Evolutionary conservation across 2,329 filamentous ascomycete genomes (phyloP), one percentile per base, ranked within the genome.

Genomic region (Fusarium bactridioides): DNA sequence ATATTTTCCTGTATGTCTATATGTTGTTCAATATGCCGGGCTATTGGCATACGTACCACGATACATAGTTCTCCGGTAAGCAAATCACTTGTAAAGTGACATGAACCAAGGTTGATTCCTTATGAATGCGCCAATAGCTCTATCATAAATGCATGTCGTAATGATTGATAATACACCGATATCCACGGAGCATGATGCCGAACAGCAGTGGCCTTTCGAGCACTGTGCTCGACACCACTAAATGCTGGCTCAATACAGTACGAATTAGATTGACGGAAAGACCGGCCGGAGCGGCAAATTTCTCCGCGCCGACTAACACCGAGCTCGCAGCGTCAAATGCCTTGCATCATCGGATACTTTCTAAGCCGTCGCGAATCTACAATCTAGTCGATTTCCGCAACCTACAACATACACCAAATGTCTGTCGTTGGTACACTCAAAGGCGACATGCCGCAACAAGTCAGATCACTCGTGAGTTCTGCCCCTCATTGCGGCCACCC

Each of bases 361-460:
- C 61, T 68, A 69, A 61, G 56, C 57, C 48, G 70, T 74, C 73
- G 74, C 73, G 54, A 77, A 65, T 64, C 65, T 74, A 59, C 64
- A 65, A 33, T 55, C 43, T 57, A 47, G 57, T 50, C 65, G 59
- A 50, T 67, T 63, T 43, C 55, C 53, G 29, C 60, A 62, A 61
- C 70, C 65, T 66, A 67, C 75, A 71, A 75, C 67, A 79, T 81
- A 58, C 72, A 79, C 83, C 61, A 61, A 59, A 84, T 84, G 82
- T 83, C 82, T 69, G 79, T 79, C 67, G 80, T 80, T 61, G 77
- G 76, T 56, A 78, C 78, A 66, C 71, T 83, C 63, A 87, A 86
- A 78, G 87, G 87, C 80, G 85, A 89, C 70, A 83, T 87, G 82
- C 85, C 88, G 67, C 85, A 87, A 72, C 87, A 89, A 82, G 86